Percentiles rank a stretch among this genome's conserved stretches.
These are phyloP conservation scores for Nicotiana paniculata DNA, from an alignment of 257 asterid species.

Conservation along the genomic window DNA sequence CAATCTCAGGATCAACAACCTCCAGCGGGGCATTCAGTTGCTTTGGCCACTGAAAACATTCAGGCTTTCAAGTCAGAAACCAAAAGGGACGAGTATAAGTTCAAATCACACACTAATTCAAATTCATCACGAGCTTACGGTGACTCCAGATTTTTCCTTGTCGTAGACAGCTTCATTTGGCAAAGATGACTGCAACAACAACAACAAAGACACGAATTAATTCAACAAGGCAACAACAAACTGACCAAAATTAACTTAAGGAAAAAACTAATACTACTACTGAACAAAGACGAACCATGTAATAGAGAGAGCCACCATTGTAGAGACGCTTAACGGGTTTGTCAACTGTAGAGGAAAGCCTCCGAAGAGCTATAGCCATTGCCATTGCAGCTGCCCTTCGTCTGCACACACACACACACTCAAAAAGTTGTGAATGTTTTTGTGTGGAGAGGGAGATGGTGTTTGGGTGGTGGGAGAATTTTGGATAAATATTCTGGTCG, in stretches of 20 bases:
- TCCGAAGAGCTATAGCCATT: slow-evolving; percentile 77
- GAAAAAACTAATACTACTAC: background rate
- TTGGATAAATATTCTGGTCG: slow-evolving; percentile 37
- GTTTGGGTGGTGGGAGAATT: slow-evolving; percentile 61
- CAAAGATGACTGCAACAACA: slow-evolving; percentile 56
- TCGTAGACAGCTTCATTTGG: slow-evolving; percentile 72
- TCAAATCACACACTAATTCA: background rate
- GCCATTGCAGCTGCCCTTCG: slow-evolving; percentile 40
- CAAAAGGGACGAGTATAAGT: background rate
- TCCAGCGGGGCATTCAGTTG: slow-evolving; percentile 75
- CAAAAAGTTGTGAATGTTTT: background rate
- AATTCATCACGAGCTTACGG: slow-evolving; percentile 37
- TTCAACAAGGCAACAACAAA: slow-evolving; percentile 1
- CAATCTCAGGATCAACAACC: slow-evolving; percentile 80
- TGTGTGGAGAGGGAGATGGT: slow-evolving; percentile 7
- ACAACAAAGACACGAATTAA: background rate
- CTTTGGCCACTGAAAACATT: slow-evolving; percentile 57
- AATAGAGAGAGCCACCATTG: slow-evolving; percentile 54
- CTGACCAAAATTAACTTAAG: background rate
- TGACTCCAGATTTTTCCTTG: slow-evolving; percentile 60
- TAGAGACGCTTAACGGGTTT: slow-evolving; percentile 54
- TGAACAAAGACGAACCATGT: slow-evolving; percentile 42
- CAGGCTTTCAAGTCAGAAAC: background rate
- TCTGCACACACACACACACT: background rate
- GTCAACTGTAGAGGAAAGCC: slow-evolving; percentile 60